Base-by-base conservation (phyloP, 2,329 filamentous ascomycete species). In the Immersiporthe knoxdaviesiana region DNA sequence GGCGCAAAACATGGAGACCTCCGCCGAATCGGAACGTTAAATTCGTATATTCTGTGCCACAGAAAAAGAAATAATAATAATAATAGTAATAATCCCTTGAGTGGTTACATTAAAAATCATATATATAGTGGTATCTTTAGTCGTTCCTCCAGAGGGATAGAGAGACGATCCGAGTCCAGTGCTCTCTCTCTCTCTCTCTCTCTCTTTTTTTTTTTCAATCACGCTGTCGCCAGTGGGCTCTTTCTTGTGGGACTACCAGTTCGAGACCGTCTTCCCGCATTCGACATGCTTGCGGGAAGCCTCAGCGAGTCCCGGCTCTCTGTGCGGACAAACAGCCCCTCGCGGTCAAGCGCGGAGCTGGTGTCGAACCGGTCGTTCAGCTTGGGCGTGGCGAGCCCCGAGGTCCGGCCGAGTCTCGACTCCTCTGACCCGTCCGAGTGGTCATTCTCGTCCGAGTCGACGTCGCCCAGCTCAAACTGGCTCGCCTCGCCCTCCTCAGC, bases 221-320 rank as follows among this genome's bases (percentile, higher is more conserved):
- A 71, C 21, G 86, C 82, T 59, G 81, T 79, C 81, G 86, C 84
- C 61, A 87, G 76, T 0, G 87, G 85, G 71, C 86, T 89, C 77
- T 89, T 90, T 74, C 88, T 81, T 12, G 88, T 89, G 11, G 86
- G 87, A 74, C 87, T 89, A 27, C 80, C 83, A 21, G 85, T 88
- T 77, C 87, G 82, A 21, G 64, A 66, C 37, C 70, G 65, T 78
- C 87, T 79, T 32, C 87, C 87, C 1, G 85, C 85, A 63, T 82
- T 85, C 68, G 85, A 84, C 32, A 85, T 62, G 73, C 82, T 85
- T 18, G 87, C 77, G 11, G 83, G 85, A 21, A 86, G 84, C 61
- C 61, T 47, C 50, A 97, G 80, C 69, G 92, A 85, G 77, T 98
- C 96, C 66, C 93, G 85, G 77, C 93, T 97, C 77, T 97, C 95